phyloP scores from a whole-genome alignment of 75 land plant genomes.

The Cupressus sempervirens region DNA sequence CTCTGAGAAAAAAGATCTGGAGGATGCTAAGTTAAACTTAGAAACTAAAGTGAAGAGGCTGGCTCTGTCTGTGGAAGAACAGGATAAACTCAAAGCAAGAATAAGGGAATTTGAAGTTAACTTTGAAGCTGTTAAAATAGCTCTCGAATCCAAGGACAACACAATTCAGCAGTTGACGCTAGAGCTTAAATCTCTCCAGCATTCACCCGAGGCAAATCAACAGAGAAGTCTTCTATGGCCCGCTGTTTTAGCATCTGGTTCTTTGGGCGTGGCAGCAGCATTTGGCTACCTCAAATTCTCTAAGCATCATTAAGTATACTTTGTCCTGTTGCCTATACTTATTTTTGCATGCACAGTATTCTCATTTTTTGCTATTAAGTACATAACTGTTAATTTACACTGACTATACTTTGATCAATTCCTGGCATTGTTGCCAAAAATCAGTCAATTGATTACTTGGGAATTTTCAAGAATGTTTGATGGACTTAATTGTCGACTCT shows the following conservation, averaged over 20 bases:
- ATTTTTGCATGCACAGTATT: not conserved
- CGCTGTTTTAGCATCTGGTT: not conserved
- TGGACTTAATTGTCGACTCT: not conserved
- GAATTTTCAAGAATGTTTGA: not conserved
- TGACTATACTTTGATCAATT: not conserved
- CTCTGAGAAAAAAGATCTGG: not conserved
- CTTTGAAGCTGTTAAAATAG: not conserved
- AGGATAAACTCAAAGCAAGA: not conserved
- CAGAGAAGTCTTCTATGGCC: constrained; percentile 1
- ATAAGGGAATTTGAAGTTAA: constrained; percentile 5
- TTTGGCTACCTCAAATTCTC: not conserved
- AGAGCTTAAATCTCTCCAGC: not conserved
- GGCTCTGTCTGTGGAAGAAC: not conserved
- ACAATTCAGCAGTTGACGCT: not conserved
- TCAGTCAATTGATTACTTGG: not conserved
- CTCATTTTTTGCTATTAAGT: not conserved
- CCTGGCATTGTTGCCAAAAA: not conserved
- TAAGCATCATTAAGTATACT: not conserved
- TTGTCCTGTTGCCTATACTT: not conserved
- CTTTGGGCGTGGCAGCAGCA: not conserved
- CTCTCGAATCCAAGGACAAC: not conserved
- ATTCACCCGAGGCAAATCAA: not conserved
- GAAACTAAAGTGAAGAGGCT: not conserved
- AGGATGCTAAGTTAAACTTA: not conserved
- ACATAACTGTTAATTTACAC: not conserved